phyloP scores from a whole-genome alignment of 176 grass and related monocot genomes.

The Thalia dealbata region DNA sequence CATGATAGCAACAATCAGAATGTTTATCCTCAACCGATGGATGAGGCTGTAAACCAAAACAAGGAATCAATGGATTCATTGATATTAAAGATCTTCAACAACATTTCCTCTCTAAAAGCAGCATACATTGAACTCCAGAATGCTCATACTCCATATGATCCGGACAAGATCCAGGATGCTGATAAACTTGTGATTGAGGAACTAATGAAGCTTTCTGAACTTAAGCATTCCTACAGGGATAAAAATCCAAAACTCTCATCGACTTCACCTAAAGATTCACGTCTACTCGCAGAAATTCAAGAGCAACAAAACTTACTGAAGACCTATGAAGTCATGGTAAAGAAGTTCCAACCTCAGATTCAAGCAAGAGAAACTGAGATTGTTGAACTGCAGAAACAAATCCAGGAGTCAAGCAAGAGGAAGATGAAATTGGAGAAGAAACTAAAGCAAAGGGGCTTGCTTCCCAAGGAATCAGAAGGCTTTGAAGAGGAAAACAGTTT shows the following conservation, averaged over 20 bases:
- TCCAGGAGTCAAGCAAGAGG: slow-evolving; percentile 62
- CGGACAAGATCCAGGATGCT: slow-evolving; percentile 72
- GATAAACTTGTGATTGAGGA: slow-evolving; percentile 95
- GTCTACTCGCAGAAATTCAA: slow-evolving; percentile 79
- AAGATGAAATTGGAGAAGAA: slow-evolving; percentile 94
- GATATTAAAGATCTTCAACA: slow-evolving; percentile 64
- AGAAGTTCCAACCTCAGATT: slow-evolving; percentile 96
- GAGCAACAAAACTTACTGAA: slow-evolving; percentile 91
- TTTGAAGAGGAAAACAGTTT: slow-evolving; percentile 79
- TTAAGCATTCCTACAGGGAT: slow-evolving; percentile 90
- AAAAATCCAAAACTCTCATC: slow-evolving; percentile 74
- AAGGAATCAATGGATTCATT: slow-evolving; percentile 54
- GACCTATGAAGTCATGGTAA: slow-evolving; percentile 94
- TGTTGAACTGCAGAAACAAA: slow-evolving; percentile 58
- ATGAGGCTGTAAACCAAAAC: slow-evolving; percentile 71
- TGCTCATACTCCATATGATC: slow-evolving; percentile 92
- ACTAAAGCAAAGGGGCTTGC: slow-evolving; percentile 77
- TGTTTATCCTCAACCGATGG: slow-evolving; percentile 85
- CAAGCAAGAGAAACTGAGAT: slow-evolving; percentile 79
- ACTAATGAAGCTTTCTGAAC: slow-evolving; percentile 82
- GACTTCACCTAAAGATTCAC: slow-evolving; percentile 70
- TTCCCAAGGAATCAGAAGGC: slow-evolving; percentile 65
- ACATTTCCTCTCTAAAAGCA: slow-evolving; percentile 88
- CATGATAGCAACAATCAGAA: slow-evolving; percentile 84
- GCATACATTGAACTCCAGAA: slow-evolving; percentile 92